phyloP scores from a whole-genome alignment of 2,329 filamentous ascomycete genomes.

The Pyrenochaeta sp. region DNA sequence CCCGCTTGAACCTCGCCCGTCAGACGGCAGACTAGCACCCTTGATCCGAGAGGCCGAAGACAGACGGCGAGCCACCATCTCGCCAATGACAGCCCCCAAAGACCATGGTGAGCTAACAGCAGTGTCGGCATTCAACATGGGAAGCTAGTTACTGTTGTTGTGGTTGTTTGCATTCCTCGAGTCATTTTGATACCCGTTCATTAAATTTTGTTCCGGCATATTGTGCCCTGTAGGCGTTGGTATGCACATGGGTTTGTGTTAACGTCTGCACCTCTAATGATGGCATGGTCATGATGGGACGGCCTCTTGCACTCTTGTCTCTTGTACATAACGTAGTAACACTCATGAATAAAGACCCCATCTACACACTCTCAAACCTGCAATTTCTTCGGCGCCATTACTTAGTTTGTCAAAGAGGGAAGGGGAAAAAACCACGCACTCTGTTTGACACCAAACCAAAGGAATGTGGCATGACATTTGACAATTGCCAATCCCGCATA shows the following conservation, averaged over 20 bases:
- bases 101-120: constrained; percentile 6
- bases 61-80: constrained; percentile 30
- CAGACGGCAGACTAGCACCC: constrained; percentile 41
- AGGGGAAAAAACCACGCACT: neutral
- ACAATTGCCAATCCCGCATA: neutral
- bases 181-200: constrained; percentile 27
- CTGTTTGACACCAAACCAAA: neutral
- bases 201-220: neutral
- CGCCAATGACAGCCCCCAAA: constrained; percentile 21
- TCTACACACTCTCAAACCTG: too few relatives aligned
- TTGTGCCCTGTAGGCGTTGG: neutral
- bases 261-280: neutral
- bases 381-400: too few relatives aligned
- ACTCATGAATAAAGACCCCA: neutral
- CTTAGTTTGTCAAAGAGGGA: too few relatives aligned
- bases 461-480: neutral
- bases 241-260: neutral
- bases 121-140: constrained; percentile 12
- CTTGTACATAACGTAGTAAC: neutral
- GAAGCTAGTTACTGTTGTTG: neutral
- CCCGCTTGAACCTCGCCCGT: constrained; percentile 36
- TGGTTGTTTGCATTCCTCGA: constrained; percentile 5
- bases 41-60: constrained; percentile 41
- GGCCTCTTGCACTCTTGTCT: neutral
- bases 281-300: neutral